Evolutionary conservation across 2,329 filamentous ascomycete genomes (phyloP), one percentile per base, ranked within the genome.

Genomic region (Scedosporium dehoogii): DNA sequence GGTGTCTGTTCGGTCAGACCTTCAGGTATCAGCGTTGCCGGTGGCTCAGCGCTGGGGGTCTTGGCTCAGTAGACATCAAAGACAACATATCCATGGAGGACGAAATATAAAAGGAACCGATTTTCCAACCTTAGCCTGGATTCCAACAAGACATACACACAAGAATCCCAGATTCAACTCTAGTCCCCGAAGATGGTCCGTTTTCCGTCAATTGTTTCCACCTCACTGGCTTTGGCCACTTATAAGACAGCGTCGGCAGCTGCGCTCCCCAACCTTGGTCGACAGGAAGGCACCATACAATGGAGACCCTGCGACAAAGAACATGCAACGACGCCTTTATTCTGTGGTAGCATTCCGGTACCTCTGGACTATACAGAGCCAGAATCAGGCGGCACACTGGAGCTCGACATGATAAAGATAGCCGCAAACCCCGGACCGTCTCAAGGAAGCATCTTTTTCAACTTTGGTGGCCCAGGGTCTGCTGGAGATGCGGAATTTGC

Each of bases 171-270:
- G 1, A 38, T 38, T 3, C 33, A 3, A 12, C 10, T 38, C 33
- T 38, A 38, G 9, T 38, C 3, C 33, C 5, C 9, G 3, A 14
- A 38, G 10, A 38, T 38, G 33, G 33, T 10, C 9, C 33, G 33
- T 38, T 38, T 38, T 38, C 33, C 33, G 33, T 38, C 33, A 14
- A 12, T 38, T 2, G 14, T 38, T 38, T 38, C 4, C 33, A 38
- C 14, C 33, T 38, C 33, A 38, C 33, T 38, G 33, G 33, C 33
- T 3, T 38, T 38, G 33, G 70, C 69, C 27, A 75, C 73, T 73
- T 72, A 76, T 12, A 78, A 70, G 58, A 77, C 77, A 2, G 70
- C 75, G 60, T 69, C 70, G 9, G 71, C 66, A 14, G 74, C 70
- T 63, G 33, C 33, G 33, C 33, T 38, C 33, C 33, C 33, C 10